These are phyloP conservation scores for Lepidium campestre DNA, from an alignment of 441 rosid species.

Conservation along the genomic window DNA sequence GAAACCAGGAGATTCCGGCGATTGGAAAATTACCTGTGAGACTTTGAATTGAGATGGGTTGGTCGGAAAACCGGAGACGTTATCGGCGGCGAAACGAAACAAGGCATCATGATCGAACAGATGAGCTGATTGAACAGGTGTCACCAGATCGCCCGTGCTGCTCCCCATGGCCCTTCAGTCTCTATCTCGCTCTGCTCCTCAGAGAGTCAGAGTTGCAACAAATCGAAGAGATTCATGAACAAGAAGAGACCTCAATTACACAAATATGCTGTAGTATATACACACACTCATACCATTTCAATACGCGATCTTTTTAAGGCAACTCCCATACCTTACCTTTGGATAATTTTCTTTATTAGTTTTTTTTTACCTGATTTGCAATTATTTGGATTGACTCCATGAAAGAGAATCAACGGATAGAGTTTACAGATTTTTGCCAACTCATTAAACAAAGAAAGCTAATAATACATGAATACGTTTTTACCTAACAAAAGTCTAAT, in stretches of 20 bases:
- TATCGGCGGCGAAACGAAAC: conserved; percentile 47
- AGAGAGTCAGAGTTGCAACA: background rate
- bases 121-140: conserved; percentile 45
- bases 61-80: conserved; percentile 64
- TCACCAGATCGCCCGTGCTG: conserved; percentile 51
- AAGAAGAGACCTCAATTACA: background rate
- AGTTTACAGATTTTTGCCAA: too few relatives aligned
- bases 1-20: background rate
- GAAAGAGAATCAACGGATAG: too few relatives aligned
- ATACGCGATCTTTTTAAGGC: background rate
- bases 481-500: too few relatives aligned
- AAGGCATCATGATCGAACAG: conserved; percentile 61
- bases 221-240: conserved; percentile 1
- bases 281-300: background rate
- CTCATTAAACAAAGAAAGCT: background rate
- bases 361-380: background rate
- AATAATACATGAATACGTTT: background rate
- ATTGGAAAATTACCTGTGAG: conserved; percentile 44
- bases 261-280: background rate
- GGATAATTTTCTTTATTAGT: background rate
- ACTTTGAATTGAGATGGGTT: conserved; percentile 41
- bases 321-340: background rate
- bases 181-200: background rate
- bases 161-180: conserved; percentile 36
- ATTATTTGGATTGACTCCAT: too few relatives aligned